phyloP scores from a whole-genome alignment of 805 yeast genomes.

The Yueomyces sinensis region DNA sequence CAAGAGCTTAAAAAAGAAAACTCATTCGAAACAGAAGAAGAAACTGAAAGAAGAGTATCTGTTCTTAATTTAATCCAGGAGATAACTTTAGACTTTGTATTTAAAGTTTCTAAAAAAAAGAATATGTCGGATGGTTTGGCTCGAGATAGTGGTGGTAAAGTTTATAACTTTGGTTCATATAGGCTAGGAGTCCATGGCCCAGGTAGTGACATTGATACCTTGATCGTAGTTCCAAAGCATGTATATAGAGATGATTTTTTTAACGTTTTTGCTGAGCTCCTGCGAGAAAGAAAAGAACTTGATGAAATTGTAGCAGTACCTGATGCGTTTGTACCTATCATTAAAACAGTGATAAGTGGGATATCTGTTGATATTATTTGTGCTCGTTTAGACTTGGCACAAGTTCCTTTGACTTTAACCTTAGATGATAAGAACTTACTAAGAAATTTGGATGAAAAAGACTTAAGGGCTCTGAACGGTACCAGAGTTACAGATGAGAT shows the following conservation, averaged over 20 bases:
- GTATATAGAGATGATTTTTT: conserved; percentile 85
- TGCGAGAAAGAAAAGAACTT: conserved; percentile 64
- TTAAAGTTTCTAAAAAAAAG: conserved; percentile 59
- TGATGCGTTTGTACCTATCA: conserved; percentile 96
- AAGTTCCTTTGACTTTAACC: conserved; percentile 63
- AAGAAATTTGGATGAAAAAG: conserved; percentile 82
- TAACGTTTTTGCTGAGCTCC: conserved; percentile 56
- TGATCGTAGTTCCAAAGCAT: conserved; percentile 95
- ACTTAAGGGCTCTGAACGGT: conserved; percentile 82
- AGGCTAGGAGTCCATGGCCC: conserved; percentile 95
- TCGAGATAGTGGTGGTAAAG: conserved; percentile 90
- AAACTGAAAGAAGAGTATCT: conserved; percentile 66
- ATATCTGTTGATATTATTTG: conserved; percentile 87
- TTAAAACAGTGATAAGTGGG: conserved; percentile 77
- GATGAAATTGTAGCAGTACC: conserved; percentile 91
- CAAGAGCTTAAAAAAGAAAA: conserved; percentile 70
- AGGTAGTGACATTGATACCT: conserved; percentile 93
- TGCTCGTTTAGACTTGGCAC: conserved; percentile 72
- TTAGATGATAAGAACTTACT: conserved; percentile 76
- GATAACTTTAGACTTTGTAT: conserved; percentile 71
- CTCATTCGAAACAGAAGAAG: conserved; percentile 80
- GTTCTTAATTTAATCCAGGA: conserved; percentile 62
- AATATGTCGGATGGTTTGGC: conserved; percentile 99
- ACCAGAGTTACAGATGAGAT: conserved; percentile 97
- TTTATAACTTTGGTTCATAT: conserved; percentile 93